phyloP scores from a whole-genome alignment of 345 rosid genomes.

The Clausena lansium region DNA sequence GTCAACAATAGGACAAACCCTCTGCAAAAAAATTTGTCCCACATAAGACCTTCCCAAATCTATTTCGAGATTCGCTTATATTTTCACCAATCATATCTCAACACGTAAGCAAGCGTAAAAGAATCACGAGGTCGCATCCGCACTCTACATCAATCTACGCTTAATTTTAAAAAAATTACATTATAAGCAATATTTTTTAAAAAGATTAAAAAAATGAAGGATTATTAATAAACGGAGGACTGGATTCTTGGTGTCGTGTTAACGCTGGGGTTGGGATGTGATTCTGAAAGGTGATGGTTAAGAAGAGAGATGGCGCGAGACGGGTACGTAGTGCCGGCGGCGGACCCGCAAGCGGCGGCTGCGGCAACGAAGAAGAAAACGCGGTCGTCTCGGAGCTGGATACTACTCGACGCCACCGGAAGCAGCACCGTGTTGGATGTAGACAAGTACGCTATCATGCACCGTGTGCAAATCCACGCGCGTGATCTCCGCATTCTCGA shows the following conservation, averaged over 20 bases:
- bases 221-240: neutral
- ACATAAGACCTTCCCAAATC: neutral
- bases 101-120: neutral
- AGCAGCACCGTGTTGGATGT: conserved; percentile 49
- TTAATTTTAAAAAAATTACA: neutral
- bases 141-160: neutral
- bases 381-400: conserved; percentile 71
- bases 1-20: neutral
- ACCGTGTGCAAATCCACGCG: conserved; percentile 94
- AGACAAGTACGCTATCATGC: conserved; percentile 91
- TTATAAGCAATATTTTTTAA: neutral
- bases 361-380: conserved; percentile 58
- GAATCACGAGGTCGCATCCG: neutral
- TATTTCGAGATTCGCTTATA: neutral
- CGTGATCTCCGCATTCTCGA: conserved; percentile 96
- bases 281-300: conserved; percentile 21
- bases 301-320: conserved; percentile 54
- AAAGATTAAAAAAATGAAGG: neutral
- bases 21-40: neutral
- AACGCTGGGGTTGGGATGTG: conserved; percentile 9
- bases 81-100: accelerated
- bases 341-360: conserved; percentile 51
- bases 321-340: conserved; percentile 67
- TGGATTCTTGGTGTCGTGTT: neutral
- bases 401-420: conserved; percentile 51